Conservation (phyloP, 352 stramenopile genomes). For the Phytophthora pisi region DNA sequence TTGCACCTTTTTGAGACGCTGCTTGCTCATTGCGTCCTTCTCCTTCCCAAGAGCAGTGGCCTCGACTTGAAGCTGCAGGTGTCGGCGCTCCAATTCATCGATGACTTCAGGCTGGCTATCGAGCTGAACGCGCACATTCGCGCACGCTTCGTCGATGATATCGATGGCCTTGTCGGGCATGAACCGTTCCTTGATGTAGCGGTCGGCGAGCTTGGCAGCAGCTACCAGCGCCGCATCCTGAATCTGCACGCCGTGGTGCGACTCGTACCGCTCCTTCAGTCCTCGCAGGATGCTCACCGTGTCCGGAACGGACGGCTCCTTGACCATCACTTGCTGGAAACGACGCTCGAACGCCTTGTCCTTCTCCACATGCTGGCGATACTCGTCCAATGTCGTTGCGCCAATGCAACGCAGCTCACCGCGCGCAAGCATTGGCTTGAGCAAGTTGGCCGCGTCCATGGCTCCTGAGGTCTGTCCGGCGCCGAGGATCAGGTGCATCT, state of each 20-base stretch:
- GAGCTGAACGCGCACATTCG: conserved; percentile 92
- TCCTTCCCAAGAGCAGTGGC: conserved; percentile 93
- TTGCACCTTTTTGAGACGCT: conserved; percentile 91
- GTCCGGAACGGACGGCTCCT: conserved; percentile 94
- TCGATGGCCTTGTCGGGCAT: conserved; percentile 96
- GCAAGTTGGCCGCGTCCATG: conserved; percentile 98
- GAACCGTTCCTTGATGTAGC: conserved; percentile 93
- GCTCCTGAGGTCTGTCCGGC: conserved; percentile 91
- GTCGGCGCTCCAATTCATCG: conserved; percentile 94
- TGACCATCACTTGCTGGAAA: conserved; percentile 97
- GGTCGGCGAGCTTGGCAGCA: conserved; percentile 93
- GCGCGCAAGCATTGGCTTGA: conserved; percentile 98
- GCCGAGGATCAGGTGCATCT: conserved; percentile 97
- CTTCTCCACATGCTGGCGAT: conserved; percentile 98
- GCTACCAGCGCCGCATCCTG: conserved; percentile 93
- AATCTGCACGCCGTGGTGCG: conserved; percentile 97
- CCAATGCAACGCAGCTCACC: conserved; percentile 97
- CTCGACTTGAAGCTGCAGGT: conserved; percentile 97
- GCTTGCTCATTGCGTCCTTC: conserved; percentile 93
- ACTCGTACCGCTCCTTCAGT: conserved; percentile 96
- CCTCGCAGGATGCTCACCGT: conserved; percentile 97
- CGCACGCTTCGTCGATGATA: conserved; percentile 94
- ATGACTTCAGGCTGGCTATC: conserved; percentile 97
- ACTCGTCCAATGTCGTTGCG: conserved; percentile 98
- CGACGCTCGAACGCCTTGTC: conserved; percentile 97